Evolutionary conservation across 139 green algal species (phyloP), one percentile per base, ranked within the genome.

Genomic region (Chlorella ohadii): DNA sequence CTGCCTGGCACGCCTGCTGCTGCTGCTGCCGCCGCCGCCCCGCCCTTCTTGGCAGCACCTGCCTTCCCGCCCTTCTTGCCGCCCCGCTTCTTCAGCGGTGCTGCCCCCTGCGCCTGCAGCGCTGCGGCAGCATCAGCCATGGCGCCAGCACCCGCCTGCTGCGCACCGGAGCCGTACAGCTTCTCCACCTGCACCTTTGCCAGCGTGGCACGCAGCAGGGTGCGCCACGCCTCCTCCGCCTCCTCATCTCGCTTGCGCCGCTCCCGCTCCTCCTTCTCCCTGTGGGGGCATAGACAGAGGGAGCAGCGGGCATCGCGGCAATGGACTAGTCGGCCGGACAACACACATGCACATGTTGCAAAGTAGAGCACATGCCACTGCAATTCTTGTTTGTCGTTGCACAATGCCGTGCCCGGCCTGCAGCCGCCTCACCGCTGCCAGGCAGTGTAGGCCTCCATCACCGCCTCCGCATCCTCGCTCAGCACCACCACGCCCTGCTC

Each of bases 401-500:
- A n/a, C n/a, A n/a, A n/a, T n/a, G n/a, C n/a, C n/a, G n/a, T n/a
- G n/a, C n/a, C n/a, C n/a, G n/a, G n/a, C n/a, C n/a, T n/a, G n/a
- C n/a, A n/a, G n/a, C n/a, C n/a, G n/a, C n/a, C 57, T 41, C 59
- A 89, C 85, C 34, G 59, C 74, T 95, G 86, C 3, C 85, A 84
- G 68, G 92, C 70, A 20, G 84, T 11, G 64, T 91, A 90, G 1
- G 83, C 72, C 15, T 82, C 76, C 81, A 90, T 23, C n/a, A 97
- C 90, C 28, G 70, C 33, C 57, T 84, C 47, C 63, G 88, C 87
- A 75, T 90, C 47, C 84, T 97, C 93, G 67, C 89, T 59, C 77
- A 94, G 97, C 57, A 98, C 87, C 23, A 98, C 95, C 33, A 98
- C 90, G 2, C 95, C 95, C 11, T 95, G 89, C 51, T 2, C 51